These are phyloP conservation scores for Paecilomyces niveus DNA, from an alignment of 2,329 filamentous ascomycete genomes.

Conservation along the genomic window DNA sequence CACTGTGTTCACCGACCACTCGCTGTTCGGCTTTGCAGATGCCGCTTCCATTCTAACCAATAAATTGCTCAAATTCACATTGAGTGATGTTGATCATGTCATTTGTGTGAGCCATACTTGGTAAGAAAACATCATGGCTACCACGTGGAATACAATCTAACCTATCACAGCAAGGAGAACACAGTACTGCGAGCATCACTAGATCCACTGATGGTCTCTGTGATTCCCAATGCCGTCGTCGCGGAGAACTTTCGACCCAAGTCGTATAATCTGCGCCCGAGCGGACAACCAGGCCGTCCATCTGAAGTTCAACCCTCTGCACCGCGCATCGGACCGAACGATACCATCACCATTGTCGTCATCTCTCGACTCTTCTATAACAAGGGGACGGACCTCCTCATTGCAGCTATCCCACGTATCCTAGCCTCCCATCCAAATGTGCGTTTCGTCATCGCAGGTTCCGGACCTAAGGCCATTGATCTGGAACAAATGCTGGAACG, in stretches of 20 bases:
- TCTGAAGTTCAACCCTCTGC: slow-evolving; percentile 46
- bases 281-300: slow-evolving; percentile 13
- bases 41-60: slow-evolving; percentile 93
- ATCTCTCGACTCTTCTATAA: slow-evolving; percentile 98
- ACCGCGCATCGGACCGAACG: slow-evolving; percentile 68
- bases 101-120: slow-evolving; percentile 98
- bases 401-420: slow-evolving; percentile 89
- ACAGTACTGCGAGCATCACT: slow-evolving; percentile 90
- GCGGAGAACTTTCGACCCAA: slow-evolving; percentile 88
- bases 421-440: slow-evolving; percentile 85
- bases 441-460: slow-evolving; percentile 92
- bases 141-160: neutral
- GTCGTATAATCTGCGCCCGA: slow-evolving; percentile 40
- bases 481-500: slow-evolving; percentile 97
- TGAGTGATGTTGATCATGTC: slow-evolving; percentile 96
- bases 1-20: slow-evolving; percentile 96
- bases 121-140: slow-evolving; percentile 41
- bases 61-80: slow-evolving; percentile 88
- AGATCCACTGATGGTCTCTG: slow-evolving; percentile 93
- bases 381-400: slow-evolving; percentile 95
- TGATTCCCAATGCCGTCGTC: slow-evolving; percentile 95
- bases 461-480: slow-evolving; percentile 93
- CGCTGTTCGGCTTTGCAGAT: slow-evolving; percentile 94
- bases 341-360: slow-evolving; percentile 91
- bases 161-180: slow-evolving; percentile 73